A percentile compares a stretch with the other conserved stretches of the same genome.
These are phyloP conservation scores for Chlamydomonas applanata DNA, from an alignment of 139 green algal species.

Conservation along the genomic window DNA sequence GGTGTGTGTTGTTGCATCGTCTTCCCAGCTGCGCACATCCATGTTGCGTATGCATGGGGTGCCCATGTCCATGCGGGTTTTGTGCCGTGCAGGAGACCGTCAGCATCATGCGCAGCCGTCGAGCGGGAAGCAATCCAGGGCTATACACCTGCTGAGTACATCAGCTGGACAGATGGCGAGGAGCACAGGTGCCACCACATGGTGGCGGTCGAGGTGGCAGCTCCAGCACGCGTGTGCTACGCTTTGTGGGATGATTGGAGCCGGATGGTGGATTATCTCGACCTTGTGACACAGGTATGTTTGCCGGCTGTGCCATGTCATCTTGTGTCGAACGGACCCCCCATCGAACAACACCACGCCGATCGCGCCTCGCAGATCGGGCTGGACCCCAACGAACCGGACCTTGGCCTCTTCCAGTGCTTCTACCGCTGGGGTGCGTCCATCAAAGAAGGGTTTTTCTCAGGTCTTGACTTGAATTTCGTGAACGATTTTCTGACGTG, in stretches of 20 bases:
- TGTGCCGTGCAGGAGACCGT: too few species aligned
- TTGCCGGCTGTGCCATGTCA: background rate
- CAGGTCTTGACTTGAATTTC: background rate
- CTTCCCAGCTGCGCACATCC: too few species aligned
- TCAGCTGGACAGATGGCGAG: conserved; percentile 42
- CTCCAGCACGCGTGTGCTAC: conserved; percentile 45
- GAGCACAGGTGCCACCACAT: conserved; percentile 28
- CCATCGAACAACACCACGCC: background rate
- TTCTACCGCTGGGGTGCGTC: conserved; percentile 61
- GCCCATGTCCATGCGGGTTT: too few species aligned
- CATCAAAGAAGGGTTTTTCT: background rate
- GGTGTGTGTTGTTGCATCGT: too few species aligned
- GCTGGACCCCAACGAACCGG: conserved; percentile 39
- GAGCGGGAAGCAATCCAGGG: conserved; percentile 30
- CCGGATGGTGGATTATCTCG: conserved; percentile 60
- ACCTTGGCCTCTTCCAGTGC: conserved; percentile 60
- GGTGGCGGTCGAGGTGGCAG: conserved; percentile 36
- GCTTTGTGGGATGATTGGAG: conserved; percentile 59
- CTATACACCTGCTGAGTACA: conserved; percentile 60
- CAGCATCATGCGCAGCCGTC: background rate
- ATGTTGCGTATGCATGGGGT: too few species aligned
- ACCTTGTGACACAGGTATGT: conserved; percentile 56
- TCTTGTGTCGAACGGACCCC: background rate
- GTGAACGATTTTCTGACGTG: background rate
- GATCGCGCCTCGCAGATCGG: conserved; percentile 44